These are phyloP conservation scores for Pythium brachiatum DNA, from an alignment of 352 stramenopile genomes.

Conservation along the genomic window DNA sequence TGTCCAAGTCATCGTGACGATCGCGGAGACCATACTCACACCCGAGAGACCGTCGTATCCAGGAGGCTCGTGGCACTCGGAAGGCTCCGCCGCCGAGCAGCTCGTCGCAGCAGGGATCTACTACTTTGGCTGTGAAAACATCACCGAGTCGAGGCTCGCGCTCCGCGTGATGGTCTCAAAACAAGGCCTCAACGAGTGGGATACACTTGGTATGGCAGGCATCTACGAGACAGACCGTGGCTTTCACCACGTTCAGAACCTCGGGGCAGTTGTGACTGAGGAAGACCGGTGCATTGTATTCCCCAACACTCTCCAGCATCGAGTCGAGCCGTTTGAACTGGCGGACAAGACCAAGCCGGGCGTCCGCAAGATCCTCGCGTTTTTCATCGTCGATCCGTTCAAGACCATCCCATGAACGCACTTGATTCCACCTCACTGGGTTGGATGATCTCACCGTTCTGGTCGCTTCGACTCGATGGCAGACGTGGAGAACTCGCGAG, in stretches of 20 bases:
- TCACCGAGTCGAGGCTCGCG: slow-evolving; percentile 31
- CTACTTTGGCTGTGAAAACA: slow-evolving; percentile 38
- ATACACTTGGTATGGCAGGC: slow-evolving; percentile 13
- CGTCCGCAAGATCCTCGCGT: slow-evolving; percentile 37
- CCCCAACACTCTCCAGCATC: slow-evolving; percentile 33
- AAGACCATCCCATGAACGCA: no score
- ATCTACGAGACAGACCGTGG: slow-evolving; percentile 16
- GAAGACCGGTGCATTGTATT: slow-evolving; percentile 30
- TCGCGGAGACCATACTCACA: slow-evolving; percentile 31
- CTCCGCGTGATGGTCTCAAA: slow-evolving; percentile 26
- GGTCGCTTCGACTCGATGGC: no score
- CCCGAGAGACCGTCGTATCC: slow-evolving; percentile 31
- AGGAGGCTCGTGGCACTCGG: slow-evolving; percentile 31
- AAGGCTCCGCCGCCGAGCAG: slow-evolving; percentile 30
- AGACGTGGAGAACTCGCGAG: no score
- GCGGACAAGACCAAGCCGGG: slow-evolving; percentile 21
- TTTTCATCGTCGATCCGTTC: slow-evolving; percentile 36
- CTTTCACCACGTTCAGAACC: slow-evolving; percentile 15
- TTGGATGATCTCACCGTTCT: no score
- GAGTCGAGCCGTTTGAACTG: slow-evolving; percentile 30
- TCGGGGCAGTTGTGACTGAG: slow-evolving; percentile 10
- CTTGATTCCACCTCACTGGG: no score
- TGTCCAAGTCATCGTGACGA: slow-evolving; percentile 41
- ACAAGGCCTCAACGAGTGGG: slow-evolving; percentile 18
- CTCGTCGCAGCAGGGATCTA: slow-evolving; percentile 36